Percentiles rank a stretch among this genome's conserved stretches.
phyloP scores from a whole-genome alignment of 2,329 filamentous ascomycete species.

The Aspergillus fumigatus region DNA sequence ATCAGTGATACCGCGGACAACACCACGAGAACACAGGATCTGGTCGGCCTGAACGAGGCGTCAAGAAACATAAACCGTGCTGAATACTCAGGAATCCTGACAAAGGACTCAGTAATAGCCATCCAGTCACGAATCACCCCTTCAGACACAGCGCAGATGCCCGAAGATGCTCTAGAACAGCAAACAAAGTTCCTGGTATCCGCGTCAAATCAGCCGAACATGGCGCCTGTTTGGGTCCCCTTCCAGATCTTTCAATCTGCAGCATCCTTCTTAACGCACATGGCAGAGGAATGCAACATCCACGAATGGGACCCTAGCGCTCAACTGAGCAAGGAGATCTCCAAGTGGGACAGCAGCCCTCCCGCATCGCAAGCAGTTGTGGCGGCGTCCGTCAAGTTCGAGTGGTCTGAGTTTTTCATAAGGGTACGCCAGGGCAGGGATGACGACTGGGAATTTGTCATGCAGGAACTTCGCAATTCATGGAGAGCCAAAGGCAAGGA shows the following conservation, averaged over 20 bases:
- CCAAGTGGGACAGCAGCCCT: neutral
- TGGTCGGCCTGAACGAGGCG: neutral
- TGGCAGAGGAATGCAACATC: slow-evolving; percentile 12
- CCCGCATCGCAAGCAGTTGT: slow-evolving; percentile 1
- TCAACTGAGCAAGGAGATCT: slow-evolving; percentile 8
- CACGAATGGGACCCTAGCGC: slow-evolving; percentile 6
- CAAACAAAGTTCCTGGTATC: slow-evolving; percentile 16
- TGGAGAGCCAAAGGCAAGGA: slow-evolving; percentile 9
- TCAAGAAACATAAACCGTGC: neutral
- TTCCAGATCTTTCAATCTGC: slow-evolving; percentile 11
- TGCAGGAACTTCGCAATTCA: slow-evolving; percentile 10
- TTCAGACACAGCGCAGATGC: neutral
- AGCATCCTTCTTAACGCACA: slow-evolving; percentile 12
- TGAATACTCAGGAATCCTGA: neutral
- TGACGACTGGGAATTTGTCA: slow-evolving; percentile 11
- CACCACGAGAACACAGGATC: neutral
- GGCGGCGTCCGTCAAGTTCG: slow-evolving; percentile 17
- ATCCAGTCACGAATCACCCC: neutral
- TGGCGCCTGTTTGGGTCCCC: slow-evolving; percentile 15
- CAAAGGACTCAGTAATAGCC: neutral
- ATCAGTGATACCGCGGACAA: neutral
- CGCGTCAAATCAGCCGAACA: slow-evolving; percentile 5
- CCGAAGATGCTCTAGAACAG: neutral
- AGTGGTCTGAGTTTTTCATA: slow-evolving; percentile 18
- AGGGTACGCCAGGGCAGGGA: slow-evolving; percentile 15